Evolutionary conservation across 202 grass and related monocot genomes (phyloP).

Genomic region (Bolboschoenoplectus hybrid): DNA sequence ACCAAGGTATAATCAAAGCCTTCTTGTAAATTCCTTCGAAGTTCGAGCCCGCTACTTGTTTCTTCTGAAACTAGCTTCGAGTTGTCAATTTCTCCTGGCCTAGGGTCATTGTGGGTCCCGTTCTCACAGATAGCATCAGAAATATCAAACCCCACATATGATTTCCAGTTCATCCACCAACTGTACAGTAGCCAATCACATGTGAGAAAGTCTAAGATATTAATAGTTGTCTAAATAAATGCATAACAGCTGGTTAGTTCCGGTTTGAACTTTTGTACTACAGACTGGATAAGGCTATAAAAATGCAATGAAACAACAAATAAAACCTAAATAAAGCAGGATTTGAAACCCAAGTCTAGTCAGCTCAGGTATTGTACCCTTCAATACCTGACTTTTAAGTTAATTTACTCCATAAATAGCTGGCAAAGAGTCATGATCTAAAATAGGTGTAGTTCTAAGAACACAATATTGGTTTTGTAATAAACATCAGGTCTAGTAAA

Average conservation of each 20-base stretch:
- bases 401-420: conserved; percentile 2
- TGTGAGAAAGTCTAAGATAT: conserved; percentile 13
- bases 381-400: background rate
- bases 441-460: background rate
- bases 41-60: conserved; percentile 49
- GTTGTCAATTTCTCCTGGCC: conserved; percentile 96
- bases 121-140: conserved; percentile 41
- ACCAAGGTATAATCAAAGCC: conserved; percentile 79
- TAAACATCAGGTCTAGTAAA: conserved; percentile 15
- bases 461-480: background rate
- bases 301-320: conserved; percentile 7
- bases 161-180: conserved; percentile 91
- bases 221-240: conserved; percentile 25
- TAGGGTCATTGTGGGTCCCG: conserved; percentile 40
- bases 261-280: background rate
- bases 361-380: background rate
- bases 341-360: conserved; percentile 6
- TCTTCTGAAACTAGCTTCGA: conserved; percentile 72
- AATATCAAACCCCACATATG: conserved; percentile 56
- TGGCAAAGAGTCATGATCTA: background rate
- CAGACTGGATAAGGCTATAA: background rate
- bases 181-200: conserved; percentile 54
- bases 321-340: background rate
- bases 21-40: conserved; percentile 76
- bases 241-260: background rate